Base-by-base conservation (phyloP, 305 asterid species). In the Coffea humblotiana region DNA sequence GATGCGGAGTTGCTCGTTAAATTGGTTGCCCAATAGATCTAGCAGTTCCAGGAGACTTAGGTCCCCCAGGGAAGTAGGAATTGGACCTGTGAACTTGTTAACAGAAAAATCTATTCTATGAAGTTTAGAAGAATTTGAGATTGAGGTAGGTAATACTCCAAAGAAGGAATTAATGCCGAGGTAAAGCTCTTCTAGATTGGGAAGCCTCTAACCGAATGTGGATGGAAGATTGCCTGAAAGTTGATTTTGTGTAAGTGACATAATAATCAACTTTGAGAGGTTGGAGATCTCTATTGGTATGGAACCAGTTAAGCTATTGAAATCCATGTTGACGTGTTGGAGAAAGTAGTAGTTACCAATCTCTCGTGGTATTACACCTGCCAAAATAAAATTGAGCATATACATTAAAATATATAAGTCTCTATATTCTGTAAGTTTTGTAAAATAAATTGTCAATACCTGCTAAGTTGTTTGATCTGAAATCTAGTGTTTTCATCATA, bases 51-150 rank as follows among this genome's bases (percentile, higher is more conserved):
- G 35, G 14, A 48, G 11, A 8, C 74, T 29, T 18, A 77, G 75
- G 18, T 77, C 45, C 19, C 75, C 75, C 12, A 77, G 15, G 35
- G 75, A 49, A 56, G 63, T 40, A 3, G 87, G 87, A 49, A 89
- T 75, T 9, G 73, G 6, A 29, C 92, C 86, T 3, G 72, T 63
- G 77, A 89, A 84, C 13, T 83, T 78, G 72, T 82, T 83, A 47
- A 65, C 6, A 0, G 70, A 76, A 43, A 87, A 80, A 47, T 72
- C 65, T 65, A 89, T 35, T 10, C 35, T n/a, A 25, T 61, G 78
- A 47, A 89, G 83, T 15, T 80, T 64, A 2, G 82, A 66, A 75
- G 84, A 74, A 48, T 56, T 70, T 3, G 78, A 52, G 27, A 87
- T 81, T 75, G 86, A 81, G 19, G 16, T 71, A 13, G 88, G 84